Evolutionary conservation across 2,329 filamentous ascomycete genomes (phyloP), one percentile per base, ranked within the genome.

Genomic region (Chrysoporthe deuterocubensis): DNA sequence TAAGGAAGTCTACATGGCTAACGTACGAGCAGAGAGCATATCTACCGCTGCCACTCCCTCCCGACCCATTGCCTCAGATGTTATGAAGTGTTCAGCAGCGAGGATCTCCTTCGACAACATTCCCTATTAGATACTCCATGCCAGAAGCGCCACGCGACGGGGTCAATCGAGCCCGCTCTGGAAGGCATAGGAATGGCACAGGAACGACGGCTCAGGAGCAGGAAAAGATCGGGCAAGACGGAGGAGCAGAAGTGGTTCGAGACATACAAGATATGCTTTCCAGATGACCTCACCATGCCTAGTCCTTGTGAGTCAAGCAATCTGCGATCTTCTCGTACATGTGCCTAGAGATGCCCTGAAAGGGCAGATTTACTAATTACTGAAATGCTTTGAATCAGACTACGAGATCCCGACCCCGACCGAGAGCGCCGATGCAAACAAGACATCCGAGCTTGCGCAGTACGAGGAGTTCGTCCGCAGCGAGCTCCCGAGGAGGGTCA

Each of bases 231-330:
- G 1, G 63, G 67, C 21, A 70, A 59, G 46, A 71, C 57, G 3
- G 71, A 71, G 42, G 62, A 48, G 6, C 59, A 71, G 16, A 71
- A 71, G 43, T 71, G 71, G 71, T 21, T 66, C 1, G 67, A 71
- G 7, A 62, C 68, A 0, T 71, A 68, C 46, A 58, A 32, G 34
- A 71, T 71, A 8, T 70, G 70, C 42, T 71, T 71, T n/a, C 69
- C 71, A 4, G 64, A 68, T 2, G 68, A 70, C 21, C n/a, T 46
- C 14, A 42, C 21, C 3, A 37, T 70, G 32, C 71, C 71, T 37
- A 68, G 58, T 40, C 67, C 71, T 5, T 70, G 69, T 69, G 34
- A 65, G 63, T 50, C 52, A 46, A 1, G 1, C 46, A 43, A 6
- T 50, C 32, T 16, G 16, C 48, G 6, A 54, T 4, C 16, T 5